Evolutionary conservation across 352 stramenopile species (phyloP), one percentile per base, ranked within the genome.

Genomic region (Pythium aphanidermatum): DNA sequence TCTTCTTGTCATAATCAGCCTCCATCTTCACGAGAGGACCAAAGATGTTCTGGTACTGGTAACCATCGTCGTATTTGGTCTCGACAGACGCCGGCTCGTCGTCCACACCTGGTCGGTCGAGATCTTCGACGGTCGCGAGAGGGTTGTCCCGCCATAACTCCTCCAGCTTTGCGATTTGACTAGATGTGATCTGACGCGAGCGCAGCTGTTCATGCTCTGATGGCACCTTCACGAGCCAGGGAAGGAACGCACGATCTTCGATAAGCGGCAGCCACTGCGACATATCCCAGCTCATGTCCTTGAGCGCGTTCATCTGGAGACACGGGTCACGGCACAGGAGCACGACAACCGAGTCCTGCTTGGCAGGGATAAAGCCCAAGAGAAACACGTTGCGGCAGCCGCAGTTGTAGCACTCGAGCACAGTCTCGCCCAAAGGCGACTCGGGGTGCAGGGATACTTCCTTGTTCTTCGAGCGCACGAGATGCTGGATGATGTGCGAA

Each of bases 331-430:
- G 74, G 64, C 97, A 99, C 8, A 99, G 75, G 51, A 99, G 73
- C 9, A 99, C 96, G 16, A 99, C 96, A 23, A 99, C 95, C 29
- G 83, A 92, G 56, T 97, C 90, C 42, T 91, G 78, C 48, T 97
- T 97, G 17, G 95, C 96, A 2, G 96, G 96, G 41, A 99, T 97
- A 61, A 99, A 99, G 20, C 97, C 97, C 34, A 99, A 67, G 32
- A 98, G 66, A 58, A 99, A 99, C 7, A 96, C 92, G 68, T 99
- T 99, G 48, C 94, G 92, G 46, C 84, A 95, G 38, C 91, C 93
- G 59, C 96, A 99, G 77, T 99, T 99, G 83, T 99, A 99, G 74
- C 97, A 99, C 75, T 99, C 96, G 27, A 99, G 66, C 27, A 98
- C 77, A 0, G 96, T 98, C 57, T 99, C 96, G 14, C 95, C 96